A percentile compares a stretch with the other conserved stretches of the same genome.
Conservation (phyloP, 2,329 filamentous ascomycete genomes). For the Xylariaceae sp. region DNA sequence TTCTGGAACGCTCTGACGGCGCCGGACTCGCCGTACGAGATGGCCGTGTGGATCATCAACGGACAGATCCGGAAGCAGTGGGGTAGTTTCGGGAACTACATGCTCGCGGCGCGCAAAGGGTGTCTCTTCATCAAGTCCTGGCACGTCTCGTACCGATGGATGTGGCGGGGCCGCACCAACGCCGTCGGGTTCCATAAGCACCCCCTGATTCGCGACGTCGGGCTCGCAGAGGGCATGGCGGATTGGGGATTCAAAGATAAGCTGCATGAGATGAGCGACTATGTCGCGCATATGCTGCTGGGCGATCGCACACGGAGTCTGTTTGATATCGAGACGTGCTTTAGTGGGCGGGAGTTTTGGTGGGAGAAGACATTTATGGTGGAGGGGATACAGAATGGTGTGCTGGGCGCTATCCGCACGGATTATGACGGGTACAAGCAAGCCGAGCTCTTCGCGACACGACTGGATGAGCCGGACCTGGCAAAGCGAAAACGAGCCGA, state of each 20-base stretch:
- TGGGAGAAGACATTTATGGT: slow-evolving; percentile 33
- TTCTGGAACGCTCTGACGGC: slow-evolving; percentile 33
- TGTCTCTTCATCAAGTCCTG: slow-evolving; percentile 41
- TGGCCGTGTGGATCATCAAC: slow-evolving; percentile 32
- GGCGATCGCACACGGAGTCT: slow-evolving; percentile 34
- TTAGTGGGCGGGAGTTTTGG: slow-evolving; percentile 33
- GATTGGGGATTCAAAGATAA: slow-evolving; percentile 23
- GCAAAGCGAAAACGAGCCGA: slow-evolving; percentile 28
- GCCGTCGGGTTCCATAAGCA: slow-evolving; percentile 30
- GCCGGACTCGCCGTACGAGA: slow-evolving; percentile 28
- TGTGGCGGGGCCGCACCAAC: slow-evolving; percentile 35
- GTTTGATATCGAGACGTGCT: slow-evolving; percentile 29
- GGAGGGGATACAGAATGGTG: slow-evolving; percentile 19
- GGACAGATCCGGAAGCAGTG: slow-evolving; percentile 33
- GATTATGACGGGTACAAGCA: slow-evolving; percentile 29
- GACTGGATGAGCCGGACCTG: slow-evolving; percentile 30
- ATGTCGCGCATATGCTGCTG: slow-evolving; percentile 36
- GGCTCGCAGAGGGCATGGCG: slow-evolving; percentile 29
- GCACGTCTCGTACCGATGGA: slow-evolving; percentile 35
- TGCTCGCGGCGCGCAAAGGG: slow-evolving; percentile 38
- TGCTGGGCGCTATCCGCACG: slow-evolving; percentile 31
- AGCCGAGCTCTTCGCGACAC: slow-evolving; percentile 31
- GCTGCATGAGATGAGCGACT: slow-evolving; percentile 33
- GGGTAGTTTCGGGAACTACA: slow-evolving; percentile 38
- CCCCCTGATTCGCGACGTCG: slow-evolving; percentile 31